Evolutionary conservation across 192 early-diverging fungal genomes (phyloP).

Genomic region (Umbelopsis vinacea): DNA sequence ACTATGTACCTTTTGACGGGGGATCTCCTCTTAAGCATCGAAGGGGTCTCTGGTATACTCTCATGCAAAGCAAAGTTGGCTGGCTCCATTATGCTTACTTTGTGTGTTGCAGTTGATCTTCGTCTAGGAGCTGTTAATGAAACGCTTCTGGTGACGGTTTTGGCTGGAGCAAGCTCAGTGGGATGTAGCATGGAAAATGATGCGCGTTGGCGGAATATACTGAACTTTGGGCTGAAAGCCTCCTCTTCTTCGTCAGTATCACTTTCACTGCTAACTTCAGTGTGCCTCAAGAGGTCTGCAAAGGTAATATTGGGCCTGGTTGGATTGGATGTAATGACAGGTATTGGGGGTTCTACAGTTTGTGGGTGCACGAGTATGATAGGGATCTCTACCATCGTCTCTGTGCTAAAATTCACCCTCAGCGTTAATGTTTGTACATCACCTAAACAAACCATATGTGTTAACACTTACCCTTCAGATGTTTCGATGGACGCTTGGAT

Average conservation of each 20-base stretch:
- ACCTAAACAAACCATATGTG: not conserved
- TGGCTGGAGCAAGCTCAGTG: not conserved
- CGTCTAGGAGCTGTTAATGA: not conserved
- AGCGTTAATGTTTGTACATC: too few relatives aligned
- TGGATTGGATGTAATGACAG: not conserved
- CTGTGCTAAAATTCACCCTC: not conserved
- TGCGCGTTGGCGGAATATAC: not conserved
- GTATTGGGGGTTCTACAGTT: not conserved
- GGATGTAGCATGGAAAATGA: not conserved
- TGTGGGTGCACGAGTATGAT: not conserved
- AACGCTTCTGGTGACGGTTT: not conserved
- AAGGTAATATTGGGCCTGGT: not conserved
- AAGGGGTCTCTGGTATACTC: not conserved
- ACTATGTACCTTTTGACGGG: not conserved
- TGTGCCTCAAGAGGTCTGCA: not conserved
- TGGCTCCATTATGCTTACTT: not conserved
- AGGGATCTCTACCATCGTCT: not conserved
- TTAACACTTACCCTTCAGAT: not conserved
- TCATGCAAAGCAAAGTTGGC: not conserved
- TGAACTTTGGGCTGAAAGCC: not conserved
- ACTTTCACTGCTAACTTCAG: not conserved
- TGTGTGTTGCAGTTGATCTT: not conserved
- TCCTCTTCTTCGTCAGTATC: not conserved
- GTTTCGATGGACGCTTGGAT: not conserved
- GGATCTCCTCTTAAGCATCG: not conserved